A percentile compares a stretch with the other conserved stretches of the same genome.
phyloP scores from a whole-genome alignment of 2,329 filamentous ascomycete genomes.

The Xylaria digitata region DNA sequence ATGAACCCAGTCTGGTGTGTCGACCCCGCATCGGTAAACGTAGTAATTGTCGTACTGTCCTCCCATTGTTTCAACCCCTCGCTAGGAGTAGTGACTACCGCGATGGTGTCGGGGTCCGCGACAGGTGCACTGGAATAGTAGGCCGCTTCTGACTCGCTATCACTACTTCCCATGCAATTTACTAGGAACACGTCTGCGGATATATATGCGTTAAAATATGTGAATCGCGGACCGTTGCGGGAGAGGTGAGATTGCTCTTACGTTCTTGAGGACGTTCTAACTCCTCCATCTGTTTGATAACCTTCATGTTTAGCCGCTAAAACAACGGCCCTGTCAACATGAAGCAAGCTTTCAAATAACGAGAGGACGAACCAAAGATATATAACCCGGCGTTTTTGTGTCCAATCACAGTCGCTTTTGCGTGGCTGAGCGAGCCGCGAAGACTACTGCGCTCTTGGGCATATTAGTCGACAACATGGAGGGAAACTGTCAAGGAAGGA shows the following conservation, averaged over 20 bases:
- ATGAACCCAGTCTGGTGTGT: slow-evolving; percentile 11
- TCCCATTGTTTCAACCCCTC: slow-evolving; percentile 13
- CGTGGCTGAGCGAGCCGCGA: neutral
- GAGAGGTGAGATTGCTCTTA: neutral
- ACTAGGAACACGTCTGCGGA: neutral
- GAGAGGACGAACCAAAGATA: neutral
- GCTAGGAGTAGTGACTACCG: slow-evolving; percentile 13
- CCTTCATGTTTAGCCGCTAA: neutral
- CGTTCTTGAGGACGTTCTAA: neutral
- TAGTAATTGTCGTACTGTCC: slow-evolving; percentile 9
- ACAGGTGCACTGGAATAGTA: slow-evolving; percentile 11
- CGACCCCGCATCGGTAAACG: slow-evolving; percentile 10
- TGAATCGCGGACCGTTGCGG: neutral
- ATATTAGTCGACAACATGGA: neutral
- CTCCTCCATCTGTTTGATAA: neutral
- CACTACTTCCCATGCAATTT: slow-evolving; percentile 1
- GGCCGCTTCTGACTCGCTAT: slow-evolving; percentile 12
- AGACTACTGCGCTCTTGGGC: neutral
- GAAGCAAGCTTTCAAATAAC: neutral
- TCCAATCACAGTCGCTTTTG: neutral
- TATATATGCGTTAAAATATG: neutral
- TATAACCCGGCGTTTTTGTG: neutral
- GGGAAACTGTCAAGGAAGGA: neutral
- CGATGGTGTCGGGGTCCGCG: slow-evolving; percentile 8
- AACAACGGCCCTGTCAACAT: neutral